Conservation (phyloP, 306 rosid species). For the Sophora flavescens region DNA sequence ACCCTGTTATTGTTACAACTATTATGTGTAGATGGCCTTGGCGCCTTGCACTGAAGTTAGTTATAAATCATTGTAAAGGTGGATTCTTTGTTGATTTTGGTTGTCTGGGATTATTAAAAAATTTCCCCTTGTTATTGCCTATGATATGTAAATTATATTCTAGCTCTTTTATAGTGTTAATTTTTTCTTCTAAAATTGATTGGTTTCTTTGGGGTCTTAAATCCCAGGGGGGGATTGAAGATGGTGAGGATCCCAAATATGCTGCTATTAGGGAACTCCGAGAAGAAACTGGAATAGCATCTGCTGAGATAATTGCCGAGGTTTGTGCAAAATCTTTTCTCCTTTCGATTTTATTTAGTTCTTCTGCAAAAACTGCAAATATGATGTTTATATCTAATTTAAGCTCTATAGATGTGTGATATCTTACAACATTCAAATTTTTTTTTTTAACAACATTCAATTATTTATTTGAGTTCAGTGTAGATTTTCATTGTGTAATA, state of each 20-base stretch:
- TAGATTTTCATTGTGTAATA: neutral
- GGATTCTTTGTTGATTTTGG: constrained; percentile 15
- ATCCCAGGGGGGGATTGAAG: constrained; percentile 92
- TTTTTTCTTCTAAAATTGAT: constrained; percentile 37
- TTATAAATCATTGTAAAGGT: constrained; percentile 8
- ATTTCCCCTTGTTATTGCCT: neutral
- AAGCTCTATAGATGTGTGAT: neutral
- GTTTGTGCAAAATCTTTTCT: constrained; percentile 50
- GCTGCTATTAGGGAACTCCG: constrained; percentile 90
- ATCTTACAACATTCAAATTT: neutral
- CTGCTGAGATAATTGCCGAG: constrained; percentile 86
- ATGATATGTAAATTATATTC: constrained; percentile 16
- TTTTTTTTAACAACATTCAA: too few relatives aligned
- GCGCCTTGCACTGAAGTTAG: constrained; percentile 2
- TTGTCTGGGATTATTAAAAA: neutral
- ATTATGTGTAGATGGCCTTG: constrained; percentile 15
- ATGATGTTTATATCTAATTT: neutral
- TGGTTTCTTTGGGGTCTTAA: constrained; percentile 25
- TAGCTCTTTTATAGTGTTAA: constrained; percentile 3
- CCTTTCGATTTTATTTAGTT: constrained; percentile 37
- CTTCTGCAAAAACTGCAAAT: constrained; percentile 23
- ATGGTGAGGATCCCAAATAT: constrained; percentile 89
- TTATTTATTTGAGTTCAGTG: neutral
- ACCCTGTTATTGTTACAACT: neutral
- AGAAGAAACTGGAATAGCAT: constrained; percentile 92